These are phyloP conservation scores for Pelargonium myrrhifolium DNA, from an alignment of 441 rosid species.

Conservation along the genomic window DNA sequence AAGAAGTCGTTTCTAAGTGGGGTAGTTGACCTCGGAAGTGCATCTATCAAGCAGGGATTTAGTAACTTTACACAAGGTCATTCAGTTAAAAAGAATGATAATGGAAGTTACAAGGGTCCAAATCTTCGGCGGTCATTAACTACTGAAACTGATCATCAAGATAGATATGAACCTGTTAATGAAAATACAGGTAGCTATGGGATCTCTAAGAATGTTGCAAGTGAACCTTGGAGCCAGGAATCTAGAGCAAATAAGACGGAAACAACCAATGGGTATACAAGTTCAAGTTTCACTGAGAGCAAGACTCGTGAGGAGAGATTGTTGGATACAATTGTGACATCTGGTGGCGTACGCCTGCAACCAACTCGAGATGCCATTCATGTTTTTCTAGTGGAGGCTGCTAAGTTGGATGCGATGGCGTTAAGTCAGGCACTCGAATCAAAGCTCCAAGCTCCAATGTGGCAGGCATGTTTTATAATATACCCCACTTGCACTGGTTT, in stretches of 20 bases:
- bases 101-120: conserved; percentile 79
- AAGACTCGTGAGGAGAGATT: conserved; percentile 84
- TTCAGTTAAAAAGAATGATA: conserved; percentile 58
- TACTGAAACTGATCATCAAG: conserved; percentile 51
- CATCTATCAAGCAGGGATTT: conserved; percentile 87
- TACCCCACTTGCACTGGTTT: too few relatives aligned
- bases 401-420: conserved; percentile 65
- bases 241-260: conserved; percentile 35
- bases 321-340: conserved; percentile 84
- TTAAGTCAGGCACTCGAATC: conserved; percentile 67
- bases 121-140: conserved; percentile 85
- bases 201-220: conserved; percentile 33
- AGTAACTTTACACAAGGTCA: conserved; percentile 74
- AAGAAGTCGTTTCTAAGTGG: conserved; percentile 88
- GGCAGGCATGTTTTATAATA: conserved; percentile 62
- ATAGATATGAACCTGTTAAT: conserved; percentile 67
- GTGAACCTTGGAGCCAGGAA: conserved; percentile 58
- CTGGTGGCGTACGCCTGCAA: conserved; percentile 91
- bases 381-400: conserved; percentile 72
- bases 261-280: conserved; percentile 38
- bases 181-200: conserved; percentile 41
- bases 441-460: conserved; percentile 78
- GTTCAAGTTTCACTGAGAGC: conserved; percentile 42
- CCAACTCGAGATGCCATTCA: conserved; percentile 94
- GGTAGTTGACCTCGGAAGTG: conserved; percentile 89